A percentile compares a stretch with the other conserved stretches of the same genome.
phyloP scores from a whole-genome alignment of 2,329 filamentous ascomycete genomes.

The Didymella arachidicola region DNA sequence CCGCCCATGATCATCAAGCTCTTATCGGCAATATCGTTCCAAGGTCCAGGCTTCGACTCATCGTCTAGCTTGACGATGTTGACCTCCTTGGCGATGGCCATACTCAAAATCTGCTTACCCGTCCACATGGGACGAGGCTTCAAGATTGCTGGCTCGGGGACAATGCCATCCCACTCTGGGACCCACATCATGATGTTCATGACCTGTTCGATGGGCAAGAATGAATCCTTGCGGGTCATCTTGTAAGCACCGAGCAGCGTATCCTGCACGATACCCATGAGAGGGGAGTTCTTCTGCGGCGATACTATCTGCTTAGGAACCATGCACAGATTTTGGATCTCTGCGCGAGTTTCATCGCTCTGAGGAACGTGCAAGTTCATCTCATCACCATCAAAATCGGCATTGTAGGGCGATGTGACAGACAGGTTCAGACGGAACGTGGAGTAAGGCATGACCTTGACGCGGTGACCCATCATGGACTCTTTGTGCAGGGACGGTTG shows the following conservation, averaged over 20 bases:
- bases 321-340: slow-evolving; percentile 93
- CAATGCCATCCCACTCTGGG: slow-evolving; percentile 94
- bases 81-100: slow-evolving; percentile 87
- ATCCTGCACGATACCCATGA: slow-evolving; percentile 99
- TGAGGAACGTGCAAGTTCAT: slow-evolving; percentile 99
- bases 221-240: slow-evolving; percentile 89
- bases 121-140: slow-evolving; percentile 96
- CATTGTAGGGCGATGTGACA: slow-evolving; percentile 98
- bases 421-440: slow-evolving; percentile 98
- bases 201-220: slow-evolving; percentile 86
- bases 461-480: slow-evolving; percentile 99
- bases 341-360: slow-evolving; percentile 93
- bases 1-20: slow-evolving; percentile 85
- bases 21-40: slow-evolving; percentile 76
- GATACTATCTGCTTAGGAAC: slow-evolving; percentile 99
- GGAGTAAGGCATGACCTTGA: slow-evolving; percentile 98
- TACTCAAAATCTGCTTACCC: slow-evolving; percentile 95
- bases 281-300: slow-evolving; percentile 91
- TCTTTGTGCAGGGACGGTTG: slow-evolving; percentile 99
- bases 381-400: slow-evolving; percentile 99
- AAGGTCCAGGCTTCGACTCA: slow-evolving; percentile 59
- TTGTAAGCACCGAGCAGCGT: slow-evolving; percentile 97
- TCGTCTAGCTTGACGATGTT: slow-evolving; percentile 70
- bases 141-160: slow-evolving; percentile 90
- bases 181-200: slow-evolving; percentile 99